A percentile compares a stretch with the other conserved stretches of the same genome.
Conservation (phyloP, 495 filamentous ascomycete genomes). For the Bathelium albidoporum region DNA sequence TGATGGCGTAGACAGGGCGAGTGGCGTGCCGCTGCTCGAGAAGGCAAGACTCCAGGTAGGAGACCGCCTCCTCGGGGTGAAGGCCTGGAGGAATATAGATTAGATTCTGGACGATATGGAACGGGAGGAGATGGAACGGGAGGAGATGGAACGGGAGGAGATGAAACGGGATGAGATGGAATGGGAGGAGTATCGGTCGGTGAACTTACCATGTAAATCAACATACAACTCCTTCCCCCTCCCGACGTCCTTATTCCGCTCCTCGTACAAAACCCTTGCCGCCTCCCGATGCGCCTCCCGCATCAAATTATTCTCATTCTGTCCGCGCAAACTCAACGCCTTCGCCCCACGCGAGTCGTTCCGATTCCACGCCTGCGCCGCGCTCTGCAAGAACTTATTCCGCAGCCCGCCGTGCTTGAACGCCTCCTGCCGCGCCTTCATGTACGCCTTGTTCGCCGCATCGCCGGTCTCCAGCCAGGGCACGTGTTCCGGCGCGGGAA, state of each 20-base stretch:
- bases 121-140: background rate
- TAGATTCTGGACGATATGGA: too few relatives aligned
- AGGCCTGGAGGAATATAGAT: constrained; percentile 38
- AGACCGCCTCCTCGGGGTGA: constrained; percentile 92
- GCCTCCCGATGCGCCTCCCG: constrained; percentile 93
- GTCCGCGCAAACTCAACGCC: constrained; percentile 83
- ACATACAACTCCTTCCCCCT: constrained; percentile 71
- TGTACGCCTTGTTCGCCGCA: constrained; percentile 80
- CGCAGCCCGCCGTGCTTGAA: constrained; percentile 92
- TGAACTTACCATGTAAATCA: constrained; percentile 63
- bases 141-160: background rate
- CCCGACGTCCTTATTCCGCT: constrained; percentile 67
- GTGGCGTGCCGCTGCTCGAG: constrained; percentile 53
- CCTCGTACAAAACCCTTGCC: constrained; percentile 82
- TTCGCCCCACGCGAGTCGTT: constrained; percentile 96
- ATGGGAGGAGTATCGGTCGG: background rate
- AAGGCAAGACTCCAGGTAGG: constrained; percentile 81
- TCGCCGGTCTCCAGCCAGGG: constrained; percentile 97
- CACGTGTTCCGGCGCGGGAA: constrained; percentile 79
- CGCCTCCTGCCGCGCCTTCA: constrained; percentile 85
- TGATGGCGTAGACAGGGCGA: constrained; percentile 85
- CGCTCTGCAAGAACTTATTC: constrained; percentile 96
- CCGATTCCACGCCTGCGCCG: constrained; percentile 99
- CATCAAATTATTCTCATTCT: constrained; percentile 95
- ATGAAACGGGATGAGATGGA: too few relatives aligned